These are phyloP conservation scores for Backusella tuberculispora DNA, from an alignment of 192 early-diverging fungal genomes.

Conservation along the genomic window DNA sequence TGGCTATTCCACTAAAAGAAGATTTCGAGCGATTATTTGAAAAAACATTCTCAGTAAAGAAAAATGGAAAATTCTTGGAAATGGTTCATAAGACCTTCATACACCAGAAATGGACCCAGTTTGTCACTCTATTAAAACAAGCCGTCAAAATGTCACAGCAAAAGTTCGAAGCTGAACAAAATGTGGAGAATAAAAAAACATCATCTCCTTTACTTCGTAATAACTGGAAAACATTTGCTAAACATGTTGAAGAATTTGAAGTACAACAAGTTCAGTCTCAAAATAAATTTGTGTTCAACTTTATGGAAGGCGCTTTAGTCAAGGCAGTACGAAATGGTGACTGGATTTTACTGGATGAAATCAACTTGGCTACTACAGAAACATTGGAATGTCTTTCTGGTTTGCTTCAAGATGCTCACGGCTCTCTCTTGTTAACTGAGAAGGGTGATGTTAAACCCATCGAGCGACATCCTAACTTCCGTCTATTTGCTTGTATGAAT, in stretches of 20 bases:
- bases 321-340: slow-evolving; percentile 88
- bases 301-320: slow-evolving; percentile 93
- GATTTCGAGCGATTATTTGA: slow-evolving; percentile 87
- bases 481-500: slow-evolving; percentile 99
- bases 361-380: slow-evolving; percentile 96
- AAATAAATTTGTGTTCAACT: slow-evolving; percentile 85
- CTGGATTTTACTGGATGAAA: slow-evolving; percentile 98
- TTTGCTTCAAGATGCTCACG: slow-evolving; percentile 78
- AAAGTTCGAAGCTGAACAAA: slow-evolving; percentile 50
- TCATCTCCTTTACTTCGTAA: slow-evolving; percentile 52
- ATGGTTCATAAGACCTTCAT: slow-evolving; percentile 70
- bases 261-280: slow-evolving; percentile 72
- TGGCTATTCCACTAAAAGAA: slow-evolving; percentile 82
- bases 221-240: slow-evolving; percentile 79
- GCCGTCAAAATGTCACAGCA: slow-evolving; percentile 82
- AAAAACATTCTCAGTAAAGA: slow-evolving; percentile 84
- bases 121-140: slow-evolving; percentile 74
- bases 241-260: slow-evolving; percentile 69
- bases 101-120: slow-evolving; percentile 83
- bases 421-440: slow-evolving; percentile 88
- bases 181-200: slow-evolving; percentile 38
- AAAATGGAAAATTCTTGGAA: slow-evolving; percentile 87
- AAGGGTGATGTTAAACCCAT: slow-evolving; percentile 89
- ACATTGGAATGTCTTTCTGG: slow-evolving; percentile 93
- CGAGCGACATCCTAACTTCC: slow-evolving; percentile 87